phyloP scores from a whole-genome alignment of 495 filamentous ascomycete genomes.

The Xylaria sp. region DNA sequence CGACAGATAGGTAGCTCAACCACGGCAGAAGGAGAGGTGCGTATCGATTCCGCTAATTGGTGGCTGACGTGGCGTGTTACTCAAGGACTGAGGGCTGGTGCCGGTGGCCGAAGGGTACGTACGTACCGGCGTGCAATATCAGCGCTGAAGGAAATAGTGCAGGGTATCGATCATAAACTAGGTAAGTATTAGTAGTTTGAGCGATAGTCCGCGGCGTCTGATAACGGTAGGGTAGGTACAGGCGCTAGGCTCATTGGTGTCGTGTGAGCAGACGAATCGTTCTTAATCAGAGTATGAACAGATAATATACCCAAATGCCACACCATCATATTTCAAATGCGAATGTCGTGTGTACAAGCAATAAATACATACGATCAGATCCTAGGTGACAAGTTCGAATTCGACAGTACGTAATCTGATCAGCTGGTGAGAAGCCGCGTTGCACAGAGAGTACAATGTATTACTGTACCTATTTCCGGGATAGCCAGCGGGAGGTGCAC shows the following conservation, averaged over 20 bases:
- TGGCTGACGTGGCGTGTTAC: background rate
- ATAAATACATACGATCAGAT: background rate
- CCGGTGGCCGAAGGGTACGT: background rate
- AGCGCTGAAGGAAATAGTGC: background rate
- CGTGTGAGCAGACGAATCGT: background rate
- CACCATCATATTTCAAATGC: background rate
- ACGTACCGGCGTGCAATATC: background rate
- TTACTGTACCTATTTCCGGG: too few relatives aligned
- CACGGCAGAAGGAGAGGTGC: background rate
- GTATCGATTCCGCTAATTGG: background rate
- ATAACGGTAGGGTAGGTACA: slow-evolving; percentile 6
- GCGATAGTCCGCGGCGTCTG: background rate
- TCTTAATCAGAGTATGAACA: background rate
- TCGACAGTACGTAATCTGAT: too few relatives aligned
- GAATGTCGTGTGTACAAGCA: background rate
- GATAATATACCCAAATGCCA: background rate
- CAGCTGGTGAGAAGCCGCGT: background rate
- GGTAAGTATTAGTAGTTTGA: background rate
- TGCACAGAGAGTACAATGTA: background rate
- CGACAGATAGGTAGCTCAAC: background rate
- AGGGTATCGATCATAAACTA: background rate
- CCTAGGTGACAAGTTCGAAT: background rate
- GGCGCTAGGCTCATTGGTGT: slow-evolving; percentile 1
- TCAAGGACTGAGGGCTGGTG: background rate
- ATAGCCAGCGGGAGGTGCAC: too few relatives aligned